phyloP scores from a whole-genome alignment of 202 grass and related monocot species.

The Panicum hallii region DNA sequence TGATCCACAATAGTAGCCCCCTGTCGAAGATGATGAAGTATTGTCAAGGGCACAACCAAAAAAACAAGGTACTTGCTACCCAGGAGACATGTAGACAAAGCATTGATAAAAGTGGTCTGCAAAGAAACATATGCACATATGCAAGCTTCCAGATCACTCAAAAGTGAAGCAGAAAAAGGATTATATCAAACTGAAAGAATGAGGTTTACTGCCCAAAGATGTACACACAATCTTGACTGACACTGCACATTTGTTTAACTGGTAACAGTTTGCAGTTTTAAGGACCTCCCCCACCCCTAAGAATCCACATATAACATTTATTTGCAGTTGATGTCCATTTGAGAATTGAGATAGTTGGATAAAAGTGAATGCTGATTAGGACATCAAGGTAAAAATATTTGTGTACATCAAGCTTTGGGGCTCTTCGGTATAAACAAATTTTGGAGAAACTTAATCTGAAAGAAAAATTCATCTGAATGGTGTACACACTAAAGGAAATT shows the following conservation, averaged over 20 bases:
- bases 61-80: not conserved
- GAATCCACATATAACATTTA: not conserved
- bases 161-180: conserved; percentile 11
- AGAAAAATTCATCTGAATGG: not conserved
- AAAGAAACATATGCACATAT: conserved; percentile 15
- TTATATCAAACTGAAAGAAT: conserved; percentile 12
- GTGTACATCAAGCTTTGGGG: conserved; percentile 27
- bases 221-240: not conserved
- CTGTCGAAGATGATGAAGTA: conserved; percentile 44
- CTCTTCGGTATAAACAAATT: not conserved
- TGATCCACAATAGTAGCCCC: conserved; percentile 98
- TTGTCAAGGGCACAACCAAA: not conserved
- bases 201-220: conserved; percentile 14
- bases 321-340: not conserved
- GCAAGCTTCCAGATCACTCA: conserved; percentile 9
- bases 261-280: conserved; percentile 24
- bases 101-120: not conserved
- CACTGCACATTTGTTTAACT: not conserved
- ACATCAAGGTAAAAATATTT: not conserved
- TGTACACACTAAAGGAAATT: not conserved
- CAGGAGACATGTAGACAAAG: not conserved
- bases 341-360: not conserved
- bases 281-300: not conserved
- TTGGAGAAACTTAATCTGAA: not conserved
- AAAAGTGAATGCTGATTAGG: not conserved